Evolutionary conservation across 2,329 filamentous ascomycete genomes (phyloP).

Genomic region (Aspergillus ochraceoroseus): DNA sequence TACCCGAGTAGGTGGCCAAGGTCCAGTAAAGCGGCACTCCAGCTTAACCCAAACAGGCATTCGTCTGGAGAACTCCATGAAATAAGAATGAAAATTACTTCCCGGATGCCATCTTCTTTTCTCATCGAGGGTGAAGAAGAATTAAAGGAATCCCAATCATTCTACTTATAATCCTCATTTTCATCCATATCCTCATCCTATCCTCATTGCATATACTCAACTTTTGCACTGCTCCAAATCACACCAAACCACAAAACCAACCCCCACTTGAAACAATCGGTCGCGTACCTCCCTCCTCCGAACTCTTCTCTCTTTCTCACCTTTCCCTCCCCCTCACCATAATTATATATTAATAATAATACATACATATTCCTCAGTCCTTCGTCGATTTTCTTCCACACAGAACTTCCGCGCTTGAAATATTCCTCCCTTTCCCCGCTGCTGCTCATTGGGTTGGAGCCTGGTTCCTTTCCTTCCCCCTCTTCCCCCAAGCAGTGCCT

Average conservation of each 20-base stretch:
- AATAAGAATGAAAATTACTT: neutral
- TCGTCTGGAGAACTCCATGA: neutral
- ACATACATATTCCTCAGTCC: no score
- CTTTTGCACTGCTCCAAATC: no score
- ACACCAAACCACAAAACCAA: no score
- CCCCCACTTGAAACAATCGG: conserved; percentile 18
- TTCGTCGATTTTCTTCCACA: no score
- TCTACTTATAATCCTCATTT: no score
- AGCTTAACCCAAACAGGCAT: neutral
- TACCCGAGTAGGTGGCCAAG: no score
- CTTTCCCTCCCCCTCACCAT: conserved; percentile 8
- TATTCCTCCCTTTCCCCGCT: conserved; percentile 15
- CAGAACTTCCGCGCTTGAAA: conserved; percentile 10
- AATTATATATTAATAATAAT: no score
- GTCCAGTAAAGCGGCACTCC: conserved; percentile 3
- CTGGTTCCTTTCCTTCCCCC: conserved; percentile 11
- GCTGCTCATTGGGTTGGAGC: conserved; percentile 20
- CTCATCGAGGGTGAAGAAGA: no score
- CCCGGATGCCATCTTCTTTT: neutral
- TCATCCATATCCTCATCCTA: no score
- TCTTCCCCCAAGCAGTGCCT: conserved; percentile 11
- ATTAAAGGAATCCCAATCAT: no score
- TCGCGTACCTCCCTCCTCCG: conserved; percentile 7
- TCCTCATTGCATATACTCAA: no score
- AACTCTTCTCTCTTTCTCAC: conserved; percentile 11